Evolutionary conservation across 805 yeast species (phyloP).

Genomic region (Wickerhamiella musiphila): DNA sequence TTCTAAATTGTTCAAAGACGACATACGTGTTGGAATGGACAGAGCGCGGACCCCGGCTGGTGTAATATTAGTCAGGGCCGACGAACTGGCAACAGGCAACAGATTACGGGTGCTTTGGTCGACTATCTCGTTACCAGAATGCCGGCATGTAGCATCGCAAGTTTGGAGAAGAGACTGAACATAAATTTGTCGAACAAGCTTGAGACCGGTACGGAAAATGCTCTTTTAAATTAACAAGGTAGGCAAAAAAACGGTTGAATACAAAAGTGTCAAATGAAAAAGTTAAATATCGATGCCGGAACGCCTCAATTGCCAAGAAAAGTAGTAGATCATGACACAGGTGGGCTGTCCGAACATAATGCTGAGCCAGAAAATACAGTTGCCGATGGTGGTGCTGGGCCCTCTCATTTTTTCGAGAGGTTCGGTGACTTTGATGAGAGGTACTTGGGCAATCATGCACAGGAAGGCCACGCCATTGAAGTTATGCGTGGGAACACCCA

Average conservation of each 20-base stretch:
- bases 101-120: too few relatives aligned
- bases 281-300: neutral
- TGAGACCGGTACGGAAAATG: too few relatives aligned
- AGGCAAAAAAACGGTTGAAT: too few relatives aligned
- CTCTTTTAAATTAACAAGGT: neutral
- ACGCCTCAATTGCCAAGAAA: constrained; percentile 29
- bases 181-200: too few relatives aligned
- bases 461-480: constrained; percentile 30
- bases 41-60: too few relatives aligned
- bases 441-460: constrained; percentile 28
- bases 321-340: constrained; percentile 28
- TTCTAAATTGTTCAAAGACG: constrained; percentile 22
- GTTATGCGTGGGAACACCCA: constrained; percentile 31
- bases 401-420: constrained; percentile 27
- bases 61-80: too few relatives aligned
- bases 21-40: constrained; percentile 5
- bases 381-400: constrained; percentile 27
- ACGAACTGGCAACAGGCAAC: too few relatives aligned
- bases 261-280: neutral
- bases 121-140: too few relatives aligned
- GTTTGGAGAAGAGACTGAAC: too few relatives aligned
- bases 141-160: neutral
- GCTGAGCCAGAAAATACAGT: constrained; percentile 30
- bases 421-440: constrained; percentile 26
- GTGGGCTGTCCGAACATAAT: constrained; percentile 31